Percentiles rank a stretch among this genome's conserved stretches.
Evolutionary conservation across 2,329 filamentous ascomycete species (phyloP).

Genomic region (Trichoderma arundinaceum): DNA sequence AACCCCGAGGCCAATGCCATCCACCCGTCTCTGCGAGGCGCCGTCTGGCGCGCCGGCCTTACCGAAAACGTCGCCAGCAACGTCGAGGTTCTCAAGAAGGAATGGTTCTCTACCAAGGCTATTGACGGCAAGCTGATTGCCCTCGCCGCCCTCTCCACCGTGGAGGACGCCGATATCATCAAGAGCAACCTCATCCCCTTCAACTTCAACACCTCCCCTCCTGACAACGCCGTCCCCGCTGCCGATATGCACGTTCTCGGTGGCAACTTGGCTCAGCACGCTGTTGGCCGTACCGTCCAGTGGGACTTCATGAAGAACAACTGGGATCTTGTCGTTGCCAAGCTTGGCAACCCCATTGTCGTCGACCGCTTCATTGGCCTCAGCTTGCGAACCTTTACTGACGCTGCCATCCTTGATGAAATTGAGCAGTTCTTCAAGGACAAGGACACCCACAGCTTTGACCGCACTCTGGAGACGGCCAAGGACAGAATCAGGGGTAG

Average conservation of each 20-base stretch:
- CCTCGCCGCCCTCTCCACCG: conserved; percentile 75
- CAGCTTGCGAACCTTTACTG: conserved; percentile 78
- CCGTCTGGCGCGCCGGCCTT: conserved; percentile 81
- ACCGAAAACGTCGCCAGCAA: conserved; percentile 69
- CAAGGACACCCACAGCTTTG: conserved; percentile 86
- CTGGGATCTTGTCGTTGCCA: conserved; percentile 75
- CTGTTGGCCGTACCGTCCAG: conserved; percentile 71
- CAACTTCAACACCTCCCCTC: conserved; percentile 71
- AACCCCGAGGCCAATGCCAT: conserved; percentile 72
- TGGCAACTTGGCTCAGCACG: conserved; percentile 74
- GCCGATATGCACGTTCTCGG: conserved; percentile 88
- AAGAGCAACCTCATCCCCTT: conserved; percentile 71
- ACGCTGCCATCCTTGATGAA: conserved; percentile 70
- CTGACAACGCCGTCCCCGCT: conserved; percentile 70
- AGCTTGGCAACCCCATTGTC: conserved; percentile 82
- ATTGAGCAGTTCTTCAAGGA: conserved; percentile 83
- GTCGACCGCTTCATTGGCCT: conserved; percentile 86
- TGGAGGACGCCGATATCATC: conserved; percentile 72
- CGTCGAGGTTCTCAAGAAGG: conserved; percentile 79
- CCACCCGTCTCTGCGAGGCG: conserved; percentile 78
- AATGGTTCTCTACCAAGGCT: conserved; percentile 81
- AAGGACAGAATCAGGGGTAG: conserved; percentile 85
- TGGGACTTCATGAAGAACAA: conserved; percentile 88
- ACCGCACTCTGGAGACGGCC: conserved; percentile 83
- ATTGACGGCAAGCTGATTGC: conserved; percentile 91